Conservation (phyloP, 192 early-diverging fungal genomes). For the Spizellomyces sp. region DNA sequence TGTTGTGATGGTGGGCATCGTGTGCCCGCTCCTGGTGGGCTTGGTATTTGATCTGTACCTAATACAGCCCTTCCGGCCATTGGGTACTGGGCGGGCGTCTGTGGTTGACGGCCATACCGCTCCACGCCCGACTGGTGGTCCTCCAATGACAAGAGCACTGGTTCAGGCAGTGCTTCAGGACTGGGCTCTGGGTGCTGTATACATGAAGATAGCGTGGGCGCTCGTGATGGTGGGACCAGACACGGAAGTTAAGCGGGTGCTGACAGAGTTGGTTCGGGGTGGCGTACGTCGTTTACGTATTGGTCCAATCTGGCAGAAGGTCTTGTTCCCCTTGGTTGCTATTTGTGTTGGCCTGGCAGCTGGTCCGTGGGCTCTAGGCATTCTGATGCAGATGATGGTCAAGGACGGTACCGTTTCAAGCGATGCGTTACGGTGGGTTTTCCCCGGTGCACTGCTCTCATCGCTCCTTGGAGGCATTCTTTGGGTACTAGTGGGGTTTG, state of each 20-base stretch:
- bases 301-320: conserved; percentile 10
- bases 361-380: background rate
- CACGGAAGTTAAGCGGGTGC: conserved; percentile 27
- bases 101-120: no score
- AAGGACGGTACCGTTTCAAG: background rate
- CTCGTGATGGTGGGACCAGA: conserved; percentile 17
- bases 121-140: background rate
- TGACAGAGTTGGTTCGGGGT: conserved; percentile 7
- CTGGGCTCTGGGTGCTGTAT: conserved; percentile 73
- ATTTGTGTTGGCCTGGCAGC: conserved; percentile 1
- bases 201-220: conserved; percentile 62
- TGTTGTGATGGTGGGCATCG: conserved; percentile 55
- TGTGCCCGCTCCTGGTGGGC: conserved; percentile 70
- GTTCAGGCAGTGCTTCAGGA: conserved; percentile 50
- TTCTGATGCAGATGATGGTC: conserved; percentile 5
- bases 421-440: conserved; percentile 7
- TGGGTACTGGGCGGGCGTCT: conserved; percentile 35
- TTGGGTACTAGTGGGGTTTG: background rate
- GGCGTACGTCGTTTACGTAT: conserved; percentile 31
- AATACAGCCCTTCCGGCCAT: conserved; percentile 54
- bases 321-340: conserved; percentile 20
- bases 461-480: conserved; percentile 29
- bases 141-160: conserved; percentile 2
- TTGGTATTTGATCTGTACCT: conserved; percentile 75
- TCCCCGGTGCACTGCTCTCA: conserved; percentile 23